Percentiles rank a stretch among this genome's conserved stretches.
phyloP scores from a whole-genome alignment of 768 basidiomycete species.

The Myochromella boudieri region DNA sequence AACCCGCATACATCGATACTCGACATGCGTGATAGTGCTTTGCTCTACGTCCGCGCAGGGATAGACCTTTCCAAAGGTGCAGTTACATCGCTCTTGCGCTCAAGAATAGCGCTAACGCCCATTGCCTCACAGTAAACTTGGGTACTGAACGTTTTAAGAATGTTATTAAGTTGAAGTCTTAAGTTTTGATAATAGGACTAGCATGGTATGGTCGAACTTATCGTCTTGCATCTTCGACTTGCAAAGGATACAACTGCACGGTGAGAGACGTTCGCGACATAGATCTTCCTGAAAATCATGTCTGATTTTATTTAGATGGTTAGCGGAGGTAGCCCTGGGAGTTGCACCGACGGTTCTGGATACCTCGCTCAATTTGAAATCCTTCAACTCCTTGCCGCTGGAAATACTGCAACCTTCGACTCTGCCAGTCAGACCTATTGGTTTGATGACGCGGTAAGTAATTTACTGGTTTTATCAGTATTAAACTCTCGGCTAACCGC shows the following conservation, averaged over 20 bases:
- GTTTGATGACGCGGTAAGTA: conserved; percentile 13
- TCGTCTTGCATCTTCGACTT: conserved; percentile 10
- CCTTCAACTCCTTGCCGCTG: conserved; percentile 1
- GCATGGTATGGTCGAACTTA: conserved; percentile 22
- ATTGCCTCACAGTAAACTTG: not conserved
- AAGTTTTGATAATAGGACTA: conserved; percentile 14
- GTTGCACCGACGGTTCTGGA: conserved; percentile 13
- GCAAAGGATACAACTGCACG: conserved; percentile 3
- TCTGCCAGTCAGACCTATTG: conserved; percentile 15
- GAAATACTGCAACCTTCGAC: conserved; percentile 13
- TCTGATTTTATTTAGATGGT: conserved; percentile 11
- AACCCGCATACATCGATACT: conserved; percentile 22
- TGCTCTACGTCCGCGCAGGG: conserved; percentile 18
- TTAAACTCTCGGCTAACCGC: not conserved
- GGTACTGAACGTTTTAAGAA: not conserved
- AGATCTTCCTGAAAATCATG: no score
- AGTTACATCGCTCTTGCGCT: not conserved
- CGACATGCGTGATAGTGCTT: conserved; percentile 20
- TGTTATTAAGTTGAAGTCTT: not conserved
- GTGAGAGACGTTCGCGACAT: no score
- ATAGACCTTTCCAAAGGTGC: conserved; percentile 20
- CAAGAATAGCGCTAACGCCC: not conserved
- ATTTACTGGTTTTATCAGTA: not conserved
- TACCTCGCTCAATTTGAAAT: conserved; percentile 18
- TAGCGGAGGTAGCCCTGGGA: conserved; percentile 14